Conservation (phyloP, 2,329 filamentous ascomycete genomes). For the Verticillium albo-atrum region DNA sequence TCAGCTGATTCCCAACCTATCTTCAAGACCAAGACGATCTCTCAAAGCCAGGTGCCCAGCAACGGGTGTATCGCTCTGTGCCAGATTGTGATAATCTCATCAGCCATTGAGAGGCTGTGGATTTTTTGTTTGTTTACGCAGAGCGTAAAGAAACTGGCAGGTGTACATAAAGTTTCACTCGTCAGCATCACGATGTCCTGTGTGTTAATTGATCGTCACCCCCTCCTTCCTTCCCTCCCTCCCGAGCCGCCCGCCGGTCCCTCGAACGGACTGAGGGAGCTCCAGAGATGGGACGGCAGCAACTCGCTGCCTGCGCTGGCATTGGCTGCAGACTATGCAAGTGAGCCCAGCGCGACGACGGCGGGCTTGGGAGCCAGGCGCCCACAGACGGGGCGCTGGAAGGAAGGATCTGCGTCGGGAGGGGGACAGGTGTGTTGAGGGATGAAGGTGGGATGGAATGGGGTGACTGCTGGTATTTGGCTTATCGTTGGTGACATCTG, state of each 20-base stretch:
- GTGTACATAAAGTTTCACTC: background rate
- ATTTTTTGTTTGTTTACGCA: constrained; percentile 1
- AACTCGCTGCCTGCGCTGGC: background rate
- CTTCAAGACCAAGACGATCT: constrained; percentile 15
- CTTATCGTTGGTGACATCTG: background rate
- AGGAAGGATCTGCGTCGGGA: background rate
- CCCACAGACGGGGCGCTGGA: background rate
- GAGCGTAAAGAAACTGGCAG: constrained; percentile 1
- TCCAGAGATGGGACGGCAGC: background rate
- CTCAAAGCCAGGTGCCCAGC: constrained; percentile 16
- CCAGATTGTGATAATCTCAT: constrained; percentile 3
- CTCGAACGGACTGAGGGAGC: background rate
- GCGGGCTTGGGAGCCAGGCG: background rate
- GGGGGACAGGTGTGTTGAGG: background rate
- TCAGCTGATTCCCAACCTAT: constrained; percentile 16
- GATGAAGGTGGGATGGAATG: background rate
- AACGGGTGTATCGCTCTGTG: constrained; percentile 13
- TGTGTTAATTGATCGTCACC: background rate
- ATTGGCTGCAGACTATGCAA: background rate
- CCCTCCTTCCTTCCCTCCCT: no score
- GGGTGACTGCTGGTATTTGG: background rate
- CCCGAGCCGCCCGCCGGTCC: background rate
- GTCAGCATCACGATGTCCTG: background rate
- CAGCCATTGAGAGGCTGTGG: background rate
- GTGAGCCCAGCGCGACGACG: background rate